These are phyloP conservation scores for Rhexocercosporidium sp. DNA, from an alignment of 2,329 filamentous ascomycete species.

Conservation along the genomic window DNA sequence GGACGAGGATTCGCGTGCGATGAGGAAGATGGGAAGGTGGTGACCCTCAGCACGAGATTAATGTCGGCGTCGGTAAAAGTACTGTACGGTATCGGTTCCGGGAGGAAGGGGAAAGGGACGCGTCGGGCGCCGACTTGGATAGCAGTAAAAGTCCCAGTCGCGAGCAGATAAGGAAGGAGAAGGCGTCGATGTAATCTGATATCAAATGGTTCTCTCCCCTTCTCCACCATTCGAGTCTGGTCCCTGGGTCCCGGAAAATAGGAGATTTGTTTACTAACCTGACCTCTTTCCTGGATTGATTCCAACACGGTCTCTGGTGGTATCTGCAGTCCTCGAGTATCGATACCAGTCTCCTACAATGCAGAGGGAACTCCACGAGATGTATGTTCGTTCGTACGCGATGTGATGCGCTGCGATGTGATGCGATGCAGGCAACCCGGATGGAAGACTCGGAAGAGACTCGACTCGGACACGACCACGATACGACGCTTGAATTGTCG, in stretches of 20 bases:
- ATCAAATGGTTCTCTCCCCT: too few species aligned
- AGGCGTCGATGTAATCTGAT: background rate
- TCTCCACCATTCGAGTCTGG: background rate
- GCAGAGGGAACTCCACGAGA: conserved; percentile 11
- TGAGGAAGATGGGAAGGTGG: conserved; percentile 7
- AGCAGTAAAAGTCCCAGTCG: background rate
- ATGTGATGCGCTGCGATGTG: conserved; percentile 4
- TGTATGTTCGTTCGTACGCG: conserved; percentile 18
- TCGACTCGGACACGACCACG: too few species aligned
- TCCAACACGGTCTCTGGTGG: background rate
- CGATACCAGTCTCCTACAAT: background rate
- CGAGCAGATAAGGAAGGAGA: conserved; percentile 6
- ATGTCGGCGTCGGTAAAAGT: background rate
- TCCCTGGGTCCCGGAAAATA: conserved; percentile 7
- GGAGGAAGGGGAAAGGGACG: background rate
- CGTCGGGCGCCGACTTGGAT: background rate
- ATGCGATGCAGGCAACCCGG: too few species aligned
- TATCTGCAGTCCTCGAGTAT: conserved; percentile 8
- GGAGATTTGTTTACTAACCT: conserved; percentile 13
- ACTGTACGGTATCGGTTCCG: background rate
- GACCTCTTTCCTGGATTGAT: conserved; percentile 19
- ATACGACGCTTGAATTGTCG: conserved; percentile 13
- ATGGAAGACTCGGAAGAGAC: background rate
- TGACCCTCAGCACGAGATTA: conserved; percentile 27
- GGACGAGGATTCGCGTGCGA: conserved; percentile 18